Evolutionary conservation across 73 alveolate genomes (phyloP), one percentile per base, ranked within the genome.

Genomic region (Diophrys appendiculata): DNA sequence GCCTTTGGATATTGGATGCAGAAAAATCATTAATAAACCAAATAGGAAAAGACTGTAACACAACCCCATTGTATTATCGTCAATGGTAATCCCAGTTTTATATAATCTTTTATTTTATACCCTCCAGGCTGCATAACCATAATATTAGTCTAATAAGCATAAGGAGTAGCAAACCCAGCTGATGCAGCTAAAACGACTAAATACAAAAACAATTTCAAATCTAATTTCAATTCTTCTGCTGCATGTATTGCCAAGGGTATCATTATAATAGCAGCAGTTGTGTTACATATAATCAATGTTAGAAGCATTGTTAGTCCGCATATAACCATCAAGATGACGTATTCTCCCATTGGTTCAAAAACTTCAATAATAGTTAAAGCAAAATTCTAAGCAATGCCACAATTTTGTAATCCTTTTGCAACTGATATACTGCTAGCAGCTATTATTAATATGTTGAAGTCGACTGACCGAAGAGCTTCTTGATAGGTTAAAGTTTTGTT

Each of bases 261-360:
- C 71, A 60, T 60, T 3, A 60, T 60, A 23, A 60, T 60, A 2
- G 71, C 71, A 23, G 71, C 71, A 3, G 71, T 23, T 27, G 71
- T 60, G 28, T 60, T 60, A 31, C 71, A 60, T 27, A 60, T 60
- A 3, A 23, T 31, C 11, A 23, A 31, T 13, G 71, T 60, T 13
- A 60, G 71, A 13, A 60, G 33, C 31, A 11, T 60, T 3, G 71
- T 60, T 3, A 31, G 18, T 13, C 18, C 28, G 28, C 25, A 60
- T 11, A 60, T 60, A 3, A 60, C 25, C 31, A 60, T 3, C 2
- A 60, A 23, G 5, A 60, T 23, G 18, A 31, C 71, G 33, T 60
- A 11, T 3, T 60, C 11, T 60, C 71, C 71, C 5, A 60, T 60
- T 60, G 13, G 13, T 13, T 2, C 30, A 23, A 60, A 60, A 3